Evolutionary conservation across 2,329 filamentous ascomycete species (phyloP).

Genomic region (Herpotrichia juniperi): DNA sequence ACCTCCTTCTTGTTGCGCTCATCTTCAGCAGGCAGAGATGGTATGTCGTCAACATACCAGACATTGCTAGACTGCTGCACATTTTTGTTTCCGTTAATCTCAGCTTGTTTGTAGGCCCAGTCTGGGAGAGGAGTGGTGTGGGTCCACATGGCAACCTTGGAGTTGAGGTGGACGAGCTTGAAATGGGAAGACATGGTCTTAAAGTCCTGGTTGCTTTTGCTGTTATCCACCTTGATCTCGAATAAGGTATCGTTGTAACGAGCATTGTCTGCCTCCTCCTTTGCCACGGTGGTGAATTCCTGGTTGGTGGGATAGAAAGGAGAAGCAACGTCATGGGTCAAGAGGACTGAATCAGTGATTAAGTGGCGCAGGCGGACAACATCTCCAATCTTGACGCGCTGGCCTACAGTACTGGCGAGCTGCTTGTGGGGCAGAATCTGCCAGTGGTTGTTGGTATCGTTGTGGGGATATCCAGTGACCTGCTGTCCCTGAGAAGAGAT

Average conservation of each 20-base stretch:
- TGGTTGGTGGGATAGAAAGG: conserved; percentile 97
- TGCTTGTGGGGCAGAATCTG: conserved; percentile 75
- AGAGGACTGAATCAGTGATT: conserved; percentile 81
- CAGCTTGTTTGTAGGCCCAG: conserved; percentile 96
- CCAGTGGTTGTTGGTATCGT: conserved; percentile 99
- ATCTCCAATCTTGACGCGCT: conserved; percentile 80
- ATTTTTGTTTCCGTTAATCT: conserved; percentile 99
- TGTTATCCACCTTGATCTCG: conserved; percentile 87
- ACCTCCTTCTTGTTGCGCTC: conserved; percentile 76
- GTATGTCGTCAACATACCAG: conserved; percentile 91
- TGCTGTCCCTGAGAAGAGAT: conserved; percentile 97
- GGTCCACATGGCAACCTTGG: conserved; percentile 99
- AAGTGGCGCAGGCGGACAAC: conserved; percentile 85
- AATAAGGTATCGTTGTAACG: conserved; percentile 91
- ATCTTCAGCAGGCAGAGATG: conserved; percentile 75
- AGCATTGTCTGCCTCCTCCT: conserved; percentile 73
- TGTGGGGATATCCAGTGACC: conserved; percentile 96
- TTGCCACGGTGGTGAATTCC: conserved; percentile 85
- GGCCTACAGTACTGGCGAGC: conserved; percentile 60
- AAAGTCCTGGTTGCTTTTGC: conserved; percentile 81
- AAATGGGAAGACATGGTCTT: conserved; percentile 91
- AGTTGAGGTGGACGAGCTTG: conserved; percentile 92
- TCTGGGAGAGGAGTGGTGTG: conserved; percentile 94
- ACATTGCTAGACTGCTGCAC: conserved; percentile 86
- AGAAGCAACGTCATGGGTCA: conserved; percentile 96